Evolutionary conservation across 148 eudicot genomes (phyloP).

Genomic region (Vaccinium corymbosum): DNA sequence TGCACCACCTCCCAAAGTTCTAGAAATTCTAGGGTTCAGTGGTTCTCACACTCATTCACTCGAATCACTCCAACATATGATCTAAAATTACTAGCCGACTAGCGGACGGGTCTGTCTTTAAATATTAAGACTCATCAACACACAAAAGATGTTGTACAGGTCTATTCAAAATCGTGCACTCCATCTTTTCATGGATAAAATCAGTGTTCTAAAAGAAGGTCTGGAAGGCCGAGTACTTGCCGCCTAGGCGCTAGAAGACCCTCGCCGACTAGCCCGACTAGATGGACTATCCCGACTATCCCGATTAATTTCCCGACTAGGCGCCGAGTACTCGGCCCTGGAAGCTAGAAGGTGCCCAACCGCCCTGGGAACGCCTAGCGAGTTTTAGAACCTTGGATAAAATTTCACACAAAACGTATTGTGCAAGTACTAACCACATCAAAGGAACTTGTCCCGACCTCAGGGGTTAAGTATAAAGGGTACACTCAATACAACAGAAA

Average conservation of each 20-base stretch:
- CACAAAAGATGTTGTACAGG: background rate
- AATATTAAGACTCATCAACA: background rate
- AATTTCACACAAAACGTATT: background rate
- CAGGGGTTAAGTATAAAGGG: no score
- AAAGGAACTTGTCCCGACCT: no score
- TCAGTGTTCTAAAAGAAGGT: no score
- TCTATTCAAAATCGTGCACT: background rate
- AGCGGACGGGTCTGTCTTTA: background rate
- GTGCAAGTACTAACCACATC: background rate
- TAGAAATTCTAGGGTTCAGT: background rate
- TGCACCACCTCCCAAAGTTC: background rate
- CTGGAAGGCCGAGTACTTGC: no score
- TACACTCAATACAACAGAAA: background rate
- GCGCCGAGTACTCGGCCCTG: no score
- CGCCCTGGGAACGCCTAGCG: no score
- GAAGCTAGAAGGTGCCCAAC: no score
- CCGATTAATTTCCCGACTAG: no score
- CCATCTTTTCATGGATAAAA: background rate
- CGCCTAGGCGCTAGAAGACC: no score
- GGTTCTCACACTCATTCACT: background rate
- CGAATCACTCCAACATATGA: constrained; percentile 1
- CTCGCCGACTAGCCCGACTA: no score
- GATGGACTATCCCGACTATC: no score
- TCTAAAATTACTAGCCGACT: background rate
- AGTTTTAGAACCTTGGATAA: no score